A percentile compares a stretch with the other conserved stretches of the same genome.
phyloP scores from a whole-genome alignment of 371 early-diverging fungal species.

The Blakeslea trispora region DNA sequence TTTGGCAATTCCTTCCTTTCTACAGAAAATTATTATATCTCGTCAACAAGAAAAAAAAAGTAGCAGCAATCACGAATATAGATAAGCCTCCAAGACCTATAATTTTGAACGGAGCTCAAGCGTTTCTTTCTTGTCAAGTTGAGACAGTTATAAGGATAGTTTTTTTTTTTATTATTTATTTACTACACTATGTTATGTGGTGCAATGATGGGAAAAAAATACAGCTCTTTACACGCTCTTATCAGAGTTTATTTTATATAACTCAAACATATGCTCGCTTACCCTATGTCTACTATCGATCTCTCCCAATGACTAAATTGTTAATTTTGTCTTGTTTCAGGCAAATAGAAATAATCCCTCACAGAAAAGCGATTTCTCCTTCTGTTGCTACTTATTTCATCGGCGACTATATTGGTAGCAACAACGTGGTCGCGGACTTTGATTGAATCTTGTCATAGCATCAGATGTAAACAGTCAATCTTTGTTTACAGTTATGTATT shows the following conservation, averaged over 20 bases:
- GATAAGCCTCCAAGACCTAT: no score
- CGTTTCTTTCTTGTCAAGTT: no score
- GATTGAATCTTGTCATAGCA: neutral
- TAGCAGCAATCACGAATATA: no score
- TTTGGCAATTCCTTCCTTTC: no score
- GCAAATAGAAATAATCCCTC: slow-evolving; percentile 16
- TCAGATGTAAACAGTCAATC: neutral
- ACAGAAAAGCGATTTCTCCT: slow-evolving; percentile 5
- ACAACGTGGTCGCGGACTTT: slow-evolving; percentile 30
- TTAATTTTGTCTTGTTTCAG: no score
- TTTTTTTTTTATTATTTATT: neutral
- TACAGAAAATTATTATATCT: no score
- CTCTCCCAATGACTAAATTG: no score
- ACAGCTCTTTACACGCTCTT: neutral
- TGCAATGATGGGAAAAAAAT: neutral
- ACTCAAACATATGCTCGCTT: neutral
- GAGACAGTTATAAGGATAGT: neutral
- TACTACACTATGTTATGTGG: neutral
- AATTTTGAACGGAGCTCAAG: no score
- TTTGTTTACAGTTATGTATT: slow-evolving; percentile 1
- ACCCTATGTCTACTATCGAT: neutral
- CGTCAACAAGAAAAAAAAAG: no score
- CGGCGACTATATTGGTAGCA: slow-evolving; percentile 11
- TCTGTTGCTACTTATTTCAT: slow-evolving; percentile 17
- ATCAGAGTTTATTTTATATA: neutral